A percentile compares a stretch with the other conserved stretches of the same genome.
phyloP scores from a whole-genome alignment of 768 basidiomycete species.

The Pluteus cervinus region DNA sequence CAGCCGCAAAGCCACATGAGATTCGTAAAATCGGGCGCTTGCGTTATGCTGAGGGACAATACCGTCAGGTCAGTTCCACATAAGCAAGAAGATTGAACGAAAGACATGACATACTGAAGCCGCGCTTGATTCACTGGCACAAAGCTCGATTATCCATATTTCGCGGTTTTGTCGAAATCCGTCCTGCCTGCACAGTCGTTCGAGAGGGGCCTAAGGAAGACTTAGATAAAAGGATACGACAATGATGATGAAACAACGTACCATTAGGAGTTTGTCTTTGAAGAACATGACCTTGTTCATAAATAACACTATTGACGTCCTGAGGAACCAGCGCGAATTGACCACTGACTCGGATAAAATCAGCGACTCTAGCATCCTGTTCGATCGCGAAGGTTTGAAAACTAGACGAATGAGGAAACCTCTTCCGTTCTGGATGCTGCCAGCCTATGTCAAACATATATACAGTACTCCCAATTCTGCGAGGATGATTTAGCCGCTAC shows the following conservation, averaged over 20 bases:
- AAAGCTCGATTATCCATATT: constrained; percentile 90
- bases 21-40: constrained; percentile 88
- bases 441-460: constrained; percentile 79
- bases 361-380: constrained; percentile 90
- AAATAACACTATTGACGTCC: constrained; percentile 88
- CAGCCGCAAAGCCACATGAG: constrained; percentile 77
- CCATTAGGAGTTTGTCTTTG: constrained; percentile 75
- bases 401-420: constrained; percentile 56
- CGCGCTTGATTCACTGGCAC: constrained; percentile 85
- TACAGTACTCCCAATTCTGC: too few relatives aligned
- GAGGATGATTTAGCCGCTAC: not conserved
- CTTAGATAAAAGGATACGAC: too few relatives aligned
- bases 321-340: constrained; percentile 90
- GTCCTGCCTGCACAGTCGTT: constrained; percentile 58
- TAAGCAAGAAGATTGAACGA: not conserved
- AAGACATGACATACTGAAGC: constrained; percentile 58
- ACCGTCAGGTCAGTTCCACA: not conserved
- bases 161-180: constrained; percentile 91
- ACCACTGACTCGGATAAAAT: constrained; percentile 89
- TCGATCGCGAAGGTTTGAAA: constrained; percentile 32
- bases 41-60: constrained; percentile 54
- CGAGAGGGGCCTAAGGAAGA: too few relatives aligned
- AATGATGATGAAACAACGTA: constrained; percentile 20
- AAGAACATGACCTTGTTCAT: constrained; percentile 93
- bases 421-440: constrained; percentile 75